These are phyloP conservation scores for Eutreptiella sp. DNA, from an alignment of 208 protist genomes.

Conservation along the genomic window DNA sequence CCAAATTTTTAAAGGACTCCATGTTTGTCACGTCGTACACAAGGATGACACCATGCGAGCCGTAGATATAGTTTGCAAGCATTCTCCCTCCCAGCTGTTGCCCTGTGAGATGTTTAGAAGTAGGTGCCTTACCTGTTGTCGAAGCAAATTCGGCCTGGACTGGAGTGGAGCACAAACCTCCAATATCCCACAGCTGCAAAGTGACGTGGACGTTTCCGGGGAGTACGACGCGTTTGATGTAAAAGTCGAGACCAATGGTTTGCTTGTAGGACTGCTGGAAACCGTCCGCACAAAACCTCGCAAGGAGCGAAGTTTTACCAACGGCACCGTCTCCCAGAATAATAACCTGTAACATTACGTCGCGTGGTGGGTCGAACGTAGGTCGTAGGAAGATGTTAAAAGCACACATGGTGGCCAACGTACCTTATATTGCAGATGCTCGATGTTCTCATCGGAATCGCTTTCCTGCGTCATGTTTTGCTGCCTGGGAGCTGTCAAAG, in stretches of 20 bases:
- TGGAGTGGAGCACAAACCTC: no score
- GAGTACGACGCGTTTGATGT: conserved; percentile 74
- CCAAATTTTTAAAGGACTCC: conserved; percentile 78
- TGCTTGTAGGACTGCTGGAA: conserved; percentile 84
- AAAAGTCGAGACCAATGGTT: conserved; percentile 91
- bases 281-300: conserved; percentile 66
- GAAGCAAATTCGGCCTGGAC: no score
- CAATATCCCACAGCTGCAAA: conserved; percentile 91
- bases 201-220: conserved; percentile 50
- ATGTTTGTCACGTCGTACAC: conserved; percentile 86
- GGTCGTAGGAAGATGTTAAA: no score
- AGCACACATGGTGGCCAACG: no score
- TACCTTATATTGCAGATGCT: conserved; percentile 54
- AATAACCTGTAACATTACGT: no score
- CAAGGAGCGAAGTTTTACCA: conserved; percentile 84
- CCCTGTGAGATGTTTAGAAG: conserved; percentile 4
- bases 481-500: no score
- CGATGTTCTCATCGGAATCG: conserved; percentile 49
- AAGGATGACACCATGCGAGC: conserved; percentile 75
- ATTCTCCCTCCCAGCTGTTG: conserved; percentile 86
- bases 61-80: conserved; percentile 85
- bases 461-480: conserved; percentile 43
- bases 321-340: conserved; percentile 72
- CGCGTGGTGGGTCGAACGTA: no score
- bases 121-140: neutral